Evolutionary conservation across 768 basidiomycete genomes (phyloP).

Genomic region (Hirschioporus abietinus): DNA sequence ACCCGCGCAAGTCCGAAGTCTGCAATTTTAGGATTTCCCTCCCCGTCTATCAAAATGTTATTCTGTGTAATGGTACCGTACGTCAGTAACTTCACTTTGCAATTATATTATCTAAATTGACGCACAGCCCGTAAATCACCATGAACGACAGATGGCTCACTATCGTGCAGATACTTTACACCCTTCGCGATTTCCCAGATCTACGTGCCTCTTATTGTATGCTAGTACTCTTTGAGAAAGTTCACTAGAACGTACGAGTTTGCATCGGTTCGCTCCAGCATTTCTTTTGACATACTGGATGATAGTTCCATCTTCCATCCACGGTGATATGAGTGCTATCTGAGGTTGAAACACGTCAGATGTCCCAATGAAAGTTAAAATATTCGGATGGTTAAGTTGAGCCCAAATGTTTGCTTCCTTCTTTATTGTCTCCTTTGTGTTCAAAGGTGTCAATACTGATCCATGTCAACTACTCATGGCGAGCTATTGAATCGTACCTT

Average conservation of each 20-base stretch:
- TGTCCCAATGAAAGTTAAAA: conserved; percentile 13
- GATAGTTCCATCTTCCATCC: conserved; percentile 15
- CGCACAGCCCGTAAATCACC: neutral
- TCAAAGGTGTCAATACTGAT: too few relatives aligned
- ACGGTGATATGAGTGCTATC: conserved; percentile 4
- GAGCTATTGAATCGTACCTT: neutral
- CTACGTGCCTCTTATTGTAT: neutral
- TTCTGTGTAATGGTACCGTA: neutral
- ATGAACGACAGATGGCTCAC: neutral
- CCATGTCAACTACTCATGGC: too few relatives aligned
- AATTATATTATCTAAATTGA: neutral
- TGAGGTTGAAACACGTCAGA: neutral
- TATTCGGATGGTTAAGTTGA: conserved; percentile 18
- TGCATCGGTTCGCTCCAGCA: conserved; percentile 1
- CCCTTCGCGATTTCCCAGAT: neutral
- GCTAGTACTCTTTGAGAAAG: neutral
- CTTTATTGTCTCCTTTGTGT: conserved; percentile 10
- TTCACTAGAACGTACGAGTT: conserved; percentile 4
- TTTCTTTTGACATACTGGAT: conserved; percentile 9
- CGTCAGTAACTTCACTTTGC: neutral
- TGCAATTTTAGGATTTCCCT: neutral
- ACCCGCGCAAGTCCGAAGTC: neutral
- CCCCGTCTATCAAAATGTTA: neutral
- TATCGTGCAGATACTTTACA: neutral
- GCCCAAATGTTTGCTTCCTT: conserved; percentile 17